Base-by-base conservation (phyloP, 1,139 yeast species). In the Taphrina deformans region DNA sequence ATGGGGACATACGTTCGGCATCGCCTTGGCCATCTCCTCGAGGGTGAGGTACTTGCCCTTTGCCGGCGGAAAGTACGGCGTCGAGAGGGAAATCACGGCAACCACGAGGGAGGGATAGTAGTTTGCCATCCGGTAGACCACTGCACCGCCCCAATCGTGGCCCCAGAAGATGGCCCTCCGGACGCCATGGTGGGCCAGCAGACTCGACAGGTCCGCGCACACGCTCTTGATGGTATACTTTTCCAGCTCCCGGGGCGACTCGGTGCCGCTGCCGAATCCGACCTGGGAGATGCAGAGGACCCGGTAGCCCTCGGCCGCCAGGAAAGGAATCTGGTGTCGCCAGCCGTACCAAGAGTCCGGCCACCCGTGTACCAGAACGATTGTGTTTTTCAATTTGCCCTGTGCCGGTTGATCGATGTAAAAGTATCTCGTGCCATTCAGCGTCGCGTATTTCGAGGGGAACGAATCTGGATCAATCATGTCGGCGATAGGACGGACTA, bases 331-430 rank as follows among this genome's bases (percentile, higher is more conserved):
- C 41, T 59, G 63, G 21, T 50, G 31, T 9, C 63, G 55, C 63
- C 63, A 59, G 18, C 63, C 63, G 56, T 50, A 59, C 63, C 63
- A 59, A 9, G 63, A 59, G 44, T 59, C 63, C 6, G 63, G 63
- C 63, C 63, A 59, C 10, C 63, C 63, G 23, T 59, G 63, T 7
- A 59, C 63, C 27, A 59, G 29, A 9, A 59, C 63, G 41, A 38
- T 7, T n/a, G 63, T 59, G 24, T 38, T 46, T 44, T 48, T 59
- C 10, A 18, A 41, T 27, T 59, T 59, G 48, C 63, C 63, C 21
- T 18, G 16, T 9, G 55, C 56, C 3, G 63, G 56, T 3, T 48
- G 56, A 31, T 59, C 63, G 40, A 59, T 51, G 50, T 59, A 59
- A 40, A 51, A 51, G 51, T 59, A 59, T 31, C 40, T 27, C 38